Evolutionary conservation across 139 green algal species (phyloP), one percentile per base, ranked within the genome.

Genomic region (Chlamydomonas sp.): DNA sequence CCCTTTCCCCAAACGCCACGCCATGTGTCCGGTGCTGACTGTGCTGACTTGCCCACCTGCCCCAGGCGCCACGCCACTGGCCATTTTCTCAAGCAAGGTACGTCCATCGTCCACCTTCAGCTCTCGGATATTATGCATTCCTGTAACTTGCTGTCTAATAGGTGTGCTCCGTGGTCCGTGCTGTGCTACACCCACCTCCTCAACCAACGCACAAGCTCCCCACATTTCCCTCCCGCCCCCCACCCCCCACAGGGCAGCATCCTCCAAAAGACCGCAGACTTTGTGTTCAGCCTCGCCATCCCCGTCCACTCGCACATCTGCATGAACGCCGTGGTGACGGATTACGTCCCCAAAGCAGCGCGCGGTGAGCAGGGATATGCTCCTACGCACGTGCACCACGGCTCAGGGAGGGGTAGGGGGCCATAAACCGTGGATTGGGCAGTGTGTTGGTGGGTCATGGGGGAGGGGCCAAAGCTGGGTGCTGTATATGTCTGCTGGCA

Each of bases 281-380:
- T 92, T 68, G 83, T 85, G 0, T 90, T 97, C 4, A 89, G 85
- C 7, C 57, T 95, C 5, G 92, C 92, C 8, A 92, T 97, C 49
- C 95, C 95, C 15, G 63, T 96, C 7, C 95, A 97, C 91, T 93
- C 93, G 31, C 95, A 97, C 88, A 94, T 97, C 69, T 90, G 87
- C 49, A 94, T 95, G 75, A 97, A 97, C 86, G 91, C 91, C 4
- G 73, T 96, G 14, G 89, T 98, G 49, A 95, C 93, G 12, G 96
- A 98, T 90, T 98, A 98, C 79, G 83, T 97, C 1, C 92, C 96
- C 8, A 95, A 92, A n/a, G 83, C 83, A 3, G 89, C 91, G 71
- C 85, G 88, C 16, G 91, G 94, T 95, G 77, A 86, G 93, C 12
- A 4, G 18, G 20, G 31, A 49, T 49, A 49, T 49, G 31, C 31